A percentile compares a stretch with the other conserved stretches of the same genome.
phyloP scores from a whole-genome alignment of 306 rosid genomes.

The Prunus dulcis region DNA sequence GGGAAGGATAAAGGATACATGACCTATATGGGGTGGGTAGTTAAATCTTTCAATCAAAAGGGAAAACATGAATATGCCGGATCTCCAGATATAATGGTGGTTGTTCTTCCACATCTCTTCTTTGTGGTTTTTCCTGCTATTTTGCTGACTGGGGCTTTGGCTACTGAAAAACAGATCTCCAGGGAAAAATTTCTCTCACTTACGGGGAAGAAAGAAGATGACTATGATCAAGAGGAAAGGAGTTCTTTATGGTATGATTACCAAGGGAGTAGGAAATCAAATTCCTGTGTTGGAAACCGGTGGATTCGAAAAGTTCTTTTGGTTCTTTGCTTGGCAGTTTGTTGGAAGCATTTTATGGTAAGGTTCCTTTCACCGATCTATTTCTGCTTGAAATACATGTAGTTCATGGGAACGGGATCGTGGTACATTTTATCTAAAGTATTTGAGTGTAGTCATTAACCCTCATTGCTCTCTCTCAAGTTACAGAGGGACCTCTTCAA shows the following conservation, averaged over 20 bases:
- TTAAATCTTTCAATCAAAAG: constrained; percentile 42
- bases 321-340: constrained; percentile 59
- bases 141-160: constrained; percentile 48
- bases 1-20: constrained; percentile 60
- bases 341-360: constrained; percentile 86
- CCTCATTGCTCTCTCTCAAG: background rate
- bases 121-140: constrained; percentile 74
- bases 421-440: background rate
- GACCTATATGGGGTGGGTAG: constrained; percentile 89
- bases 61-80: constrained; percentile 62
- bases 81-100: constrained; percentile 77
- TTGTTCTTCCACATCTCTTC: constrained; percentile 82
- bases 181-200: constrained; percentile 42
- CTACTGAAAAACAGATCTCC: constrained; percentile 58
- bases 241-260: constrained; percentile 27
- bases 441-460: background rate
- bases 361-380: constrained; percentile 22
- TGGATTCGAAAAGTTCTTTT: constrained; percentile 55
- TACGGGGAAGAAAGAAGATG: constrained; percentile 82
- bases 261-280: constrained; percentile 24
- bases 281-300: constrained; percentile 38
- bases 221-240: constrained; percentile 30
- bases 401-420: background rate
- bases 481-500: background rate
- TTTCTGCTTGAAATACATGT: constrained; percentile 1